phyloP scores from a whole-genome alignment of 257 asterid genomes.

The Ilex asprella region DNA sequence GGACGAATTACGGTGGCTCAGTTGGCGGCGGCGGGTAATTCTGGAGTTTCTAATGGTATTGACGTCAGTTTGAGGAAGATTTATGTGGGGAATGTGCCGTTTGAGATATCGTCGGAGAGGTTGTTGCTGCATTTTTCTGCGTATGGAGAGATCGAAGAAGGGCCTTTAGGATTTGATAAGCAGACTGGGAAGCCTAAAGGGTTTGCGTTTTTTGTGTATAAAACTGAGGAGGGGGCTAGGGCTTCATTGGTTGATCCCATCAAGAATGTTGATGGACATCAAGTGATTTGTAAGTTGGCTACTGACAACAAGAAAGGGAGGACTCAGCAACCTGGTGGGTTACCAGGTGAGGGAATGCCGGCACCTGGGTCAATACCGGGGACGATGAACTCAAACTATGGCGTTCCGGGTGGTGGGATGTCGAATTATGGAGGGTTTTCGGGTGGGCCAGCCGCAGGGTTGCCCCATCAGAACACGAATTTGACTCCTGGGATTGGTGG shows the following conservation, averaged over 20 bases:
- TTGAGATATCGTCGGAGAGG: slow-evolving; percentile 79
- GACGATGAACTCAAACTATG: slow-evolving; percentile 42
- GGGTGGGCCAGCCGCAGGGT: slow-evolving; percentile 45
- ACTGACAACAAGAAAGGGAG: slow-evolving; percentile 81
- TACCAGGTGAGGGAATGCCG: slow-evolving; percentile 23
- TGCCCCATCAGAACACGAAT: slow-evolving; percentile 63
- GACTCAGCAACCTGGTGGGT: slow-evolving; percentile 39
- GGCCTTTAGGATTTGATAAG: slow-evolving; percentile 94
- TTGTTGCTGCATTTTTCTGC: slow-evolving; percentile 58
- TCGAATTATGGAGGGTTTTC: slow-evolving; percentile 37
- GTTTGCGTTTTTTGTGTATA: slow-evolving; percentile 88
- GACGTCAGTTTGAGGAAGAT: slow-evolving; percentile 83
- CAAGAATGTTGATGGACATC: slow-evolving; percentile 81
- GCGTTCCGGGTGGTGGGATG: slow-evolving; percentile 35
- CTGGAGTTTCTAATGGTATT: slow-evolving; percentile 45
- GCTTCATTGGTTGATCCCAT: slow-evolving; percentile 65
- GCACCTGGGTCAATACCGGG: slow-evolving; percentile 3
- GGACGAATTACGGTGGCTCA: slow-evolving; percentile 94
- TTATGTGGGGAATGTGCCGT: slow-evolving; percentile 92
- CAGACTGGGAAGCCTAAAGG: slow-evolving; percentile 93
- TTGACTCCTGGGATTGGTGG: slow-evolving; percentile 38
- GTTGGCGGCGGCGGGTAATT: slow-evolving; percentile 77
- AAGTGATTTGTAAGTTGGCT: slow-evolving; percentile 83
- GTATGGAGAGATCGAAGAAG: slow-evolving; percentile 96
- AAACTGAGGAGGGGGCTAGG: slow-evolving; percentile 90